Percentiles rank a stretch among this genome's conserved stretches.
These are phyloP conservation scores for Coniophora puteana DNA, from an alignment of 1,284 basidiomycete genomes.

Conservation along the genomic window DNA sequence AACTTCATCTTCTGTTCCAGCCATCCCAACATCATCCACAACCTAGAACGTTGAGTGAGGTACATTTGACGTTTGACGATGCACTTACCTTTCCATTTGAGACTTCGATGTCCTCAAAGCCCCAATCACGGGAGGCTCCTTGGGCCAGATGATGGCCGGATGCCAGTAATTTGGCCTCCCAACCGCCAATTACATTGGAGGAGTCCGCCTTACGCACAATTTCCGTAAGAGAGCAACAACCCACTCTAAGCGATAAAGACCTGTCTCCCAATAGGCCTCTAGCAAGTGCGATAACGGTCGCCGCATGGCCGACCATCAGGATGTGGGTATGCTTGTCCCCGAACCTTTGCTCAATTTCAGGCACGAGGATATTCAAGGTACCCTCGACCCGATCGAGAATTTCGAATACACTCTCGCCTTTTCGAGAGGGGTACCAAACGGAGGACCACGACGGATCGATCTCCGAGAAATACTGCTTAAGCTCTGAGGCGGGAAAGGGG, in stretches of 20 bases:
- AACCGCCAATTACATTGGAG: slow-evolving; percentile 33
- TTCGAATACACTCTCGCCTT: slow-evolving; percentile 64
- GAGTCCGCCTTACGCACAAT: slow-evolving; percentile 30
- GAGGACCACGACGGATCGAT: slow-evolving; percentile 62
- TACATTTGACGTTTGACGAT: background rate
- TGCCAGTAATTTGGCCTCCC: slow-evolving; percentile 46
- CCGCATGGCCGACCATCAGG: slow-evolving; percentile 77
- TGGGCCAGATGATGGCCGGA: slow-evolving; percentile 57
- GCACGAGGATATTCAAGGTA: slow-evolving; percentile 50
- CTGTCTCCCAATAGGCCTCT: slow-evolving; percentile 55
- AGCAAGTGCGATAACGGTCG: slow-evolving; percentile 70
- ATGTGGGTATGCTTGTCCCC: slow-evolving; percentile 44
- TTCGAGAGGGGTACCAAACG: slow-evolving; percentile 67
- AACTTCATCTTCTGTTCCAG: slow-evolving; percentile 55
- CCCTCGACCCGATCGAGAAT: slow-evolving; percentile 60
- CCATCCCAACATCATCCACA: slow-evolving; percentile 47
- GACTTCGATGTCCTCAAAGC: slow-evolving; percentile 67
- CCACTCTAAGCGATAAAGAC: slow-evolving; percentile 51
- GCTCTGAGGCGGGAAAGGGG: slow-evolving; percentile 46
- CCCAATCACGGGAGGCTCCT: slow-evolving; percentile 73
- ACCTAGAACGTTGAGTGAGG: slow-evolving; percentile 37
- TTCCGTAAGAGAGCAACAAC: slow-evolving; percentile 67
- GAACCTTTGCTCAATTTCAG: slow-evolving; percentile 43
- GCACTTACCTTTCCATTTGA: slow-evolving; percentile 41
- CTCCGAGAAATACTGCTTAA: slow-evolving; percentile 51